Conservation (phyloP, 352 stramenopile genomes). For the Pythium aristosporum region DNA sequence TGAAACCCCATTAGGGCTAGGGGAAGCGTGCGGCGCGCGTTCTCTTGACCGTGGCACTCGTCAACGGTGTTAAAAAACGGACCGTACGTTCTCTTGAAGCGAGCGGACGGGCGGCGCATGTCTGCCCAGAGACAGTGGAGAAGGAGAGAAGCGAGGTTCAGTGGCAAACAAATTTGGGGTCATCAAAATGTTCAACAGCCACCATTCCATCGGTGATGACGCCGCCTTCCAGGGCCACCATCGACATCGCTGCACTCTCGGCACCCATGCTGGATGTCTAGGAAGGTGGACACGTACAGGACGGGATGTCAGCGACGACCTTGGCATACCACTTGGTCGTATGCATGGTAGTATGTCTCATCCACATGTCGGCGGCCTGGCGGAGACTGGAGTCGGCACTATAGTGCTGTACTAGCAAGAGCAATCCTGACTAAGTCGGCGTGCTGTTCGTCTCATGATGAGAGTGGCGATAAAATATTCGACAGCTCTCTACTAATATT, state of each 20-base stretch:
- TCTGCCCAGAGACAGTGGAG: not conserved
- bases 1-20: slow-evolving; percentile 19
- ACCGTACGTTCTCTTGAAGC: slow-evolving; percentile 16
- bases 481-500: too few species aligned
- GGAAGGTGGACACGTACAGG: too few species aligned
- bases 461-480: too few species aligned
- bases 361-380: not conserved
- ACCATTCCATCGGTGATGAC: too few species aligned
- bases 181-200: too few species aligned
- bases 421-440: too few species aligned
- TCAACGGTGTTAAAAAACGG: slow-evolving; percentile 19
- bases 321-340: not conserved
- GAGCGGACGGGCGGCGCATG: not conserved
- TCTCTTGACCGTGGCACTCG: slow-evolving; percentile 21
- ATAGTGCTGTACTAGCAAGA: too few species aligned
- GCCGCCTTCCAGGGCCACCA: too few species aligned
- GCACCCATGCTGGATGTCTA: not conserved
- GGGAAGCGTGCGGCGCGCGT: slow-evolving; percentile 13
- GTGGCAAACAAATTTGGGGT: not conserved
- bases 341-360: not conserved
- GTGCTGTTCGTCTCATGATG: too few species aligned
- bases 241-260: too few species aligned
- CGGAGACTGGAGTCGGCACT: too few species aligned
- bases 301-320: too few species aligned
- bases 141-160: not conserved